These are phyloP conservation scores for Catharanthus roseus DNA, from an alignment of 257 asterid species.

Conservation along the genomic window DNA sequence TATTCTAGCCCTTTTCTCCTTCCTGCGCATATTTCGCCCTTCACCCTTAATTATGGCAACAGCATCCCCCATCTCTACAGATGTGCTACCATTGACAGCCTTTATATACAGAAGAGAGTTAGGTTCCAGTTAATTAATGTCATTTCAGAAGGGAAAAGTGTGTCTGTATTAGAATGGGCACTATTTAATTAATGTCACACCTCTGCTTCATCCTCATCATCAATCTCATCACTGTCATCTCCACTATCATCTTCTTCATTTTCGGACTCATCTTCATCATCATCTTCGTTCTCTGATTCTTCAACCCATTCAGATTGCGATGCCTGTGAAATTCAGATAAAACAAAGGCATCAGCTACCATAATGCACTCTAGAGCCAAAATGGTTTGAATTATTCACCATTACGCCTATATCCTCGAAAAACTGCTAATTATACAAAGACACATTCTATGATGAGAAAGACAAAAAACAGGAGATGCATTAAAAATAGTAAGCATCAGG, in stretches of 20 bases:
- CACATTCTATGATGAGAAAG: no score
- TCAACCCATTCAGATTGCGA: constrained; percentile 96
- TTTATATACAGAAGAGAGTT: constrained; percentile 23
- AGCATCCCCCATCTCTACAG: constrained; percentile 70
- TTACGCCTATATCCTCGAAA: not conserved
- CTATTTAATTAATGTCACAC: constrained; percentile 25
- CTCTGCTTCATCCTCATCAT: constrained; percentile 56
- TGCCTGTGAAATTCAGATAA: constrained; percentile 47
- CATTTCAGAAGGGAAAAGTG: not conserved
- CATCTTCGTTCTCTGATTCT: constrained; percentile 70
- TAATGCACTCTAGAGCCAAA: not conserved
- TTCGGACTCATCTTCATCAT: constrained; percentile 56
- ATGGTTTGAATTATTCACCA: not conserved
- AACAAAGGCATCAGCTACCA: constrained; percentile 12
- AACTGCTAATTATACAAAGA: not conserved
- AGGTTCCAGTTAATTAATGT: not conserved
- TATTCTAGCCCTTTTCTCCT: constrained; percentile 80
- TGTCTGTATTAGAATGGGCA: not conserved
- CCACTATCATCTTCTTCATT: constrained; percentile 51
- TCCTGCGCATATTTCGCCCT: constrained; percentile 73
- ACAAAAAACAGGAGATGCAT: no score
- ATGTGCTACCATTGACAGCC: constrained; percentile 42
- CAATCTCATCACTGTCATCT: constrained; percentile 50
- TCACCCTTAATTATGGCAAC: constrained; percentile 89
- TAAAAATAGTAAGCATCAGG: not conserved